A percentile compares a stretch with the other conserved stretches of the same genome.
These are phyloP conservation scores for Plasmodium chabaudi DNA, from an alignment of 169 alveolate species.

Conservation along the genomic window DNA sequence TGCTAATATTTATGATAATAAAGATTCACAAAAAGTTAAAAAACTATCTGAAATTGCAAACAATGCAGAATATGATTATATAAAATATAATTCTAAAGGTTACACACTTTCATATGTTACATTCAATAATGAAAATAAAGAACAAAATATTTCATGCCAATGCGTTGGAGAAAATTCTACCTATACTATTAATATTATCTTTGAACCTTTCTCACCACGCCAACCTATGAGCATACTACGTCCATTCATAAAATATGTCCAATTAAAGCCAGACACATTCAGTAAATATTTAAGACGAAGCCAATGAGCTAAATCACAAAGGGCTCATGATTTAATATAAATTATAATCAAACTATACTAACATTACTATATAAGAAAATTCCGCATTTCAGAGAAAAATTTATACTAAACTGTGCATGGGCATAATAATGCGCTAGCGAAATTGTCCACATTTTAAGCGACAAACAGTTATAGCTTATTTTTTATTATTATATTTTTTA, in stretches of 20 bases:
- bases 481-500: too few species aligned
- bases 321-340: too few species aligned
- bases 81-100: constrained; percentile 31
- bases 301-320: not conserved
- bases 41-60: constrained; percentile 19
- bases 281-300: constrained; percentile 1
- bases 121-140: constrained; percentile 6
- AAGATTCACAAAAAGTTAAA: constrained; percentile 17
- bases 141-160: constrained; percentile 37
- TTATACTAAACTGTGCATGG: too few species aligned
- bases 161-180: constrained; percentile 11
- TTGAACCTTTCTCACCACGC: constrained; percentile 14
- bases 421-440: too few species aligned
- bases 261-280: constrained; percentile 7
- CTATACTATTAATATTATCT: constrained; percentile 15
- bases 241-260: constrained; percentile 18
- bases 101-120: constrained; percentile 40
- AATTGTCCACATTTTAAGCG: too few species aligned
- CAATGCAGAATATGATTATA: constrained; percentile 30
- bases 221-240: constrained; percentile 8
- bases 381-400: too few species aligned
- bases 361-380: too few species aligned
- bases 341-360: too few species aligned
- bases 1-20: constrained; percentile 24
- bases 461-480: too few species aligned